Evolutionary conservation across 23 red algal species (phyloP).

Genomic region (Chondrus crispus): DNA sequence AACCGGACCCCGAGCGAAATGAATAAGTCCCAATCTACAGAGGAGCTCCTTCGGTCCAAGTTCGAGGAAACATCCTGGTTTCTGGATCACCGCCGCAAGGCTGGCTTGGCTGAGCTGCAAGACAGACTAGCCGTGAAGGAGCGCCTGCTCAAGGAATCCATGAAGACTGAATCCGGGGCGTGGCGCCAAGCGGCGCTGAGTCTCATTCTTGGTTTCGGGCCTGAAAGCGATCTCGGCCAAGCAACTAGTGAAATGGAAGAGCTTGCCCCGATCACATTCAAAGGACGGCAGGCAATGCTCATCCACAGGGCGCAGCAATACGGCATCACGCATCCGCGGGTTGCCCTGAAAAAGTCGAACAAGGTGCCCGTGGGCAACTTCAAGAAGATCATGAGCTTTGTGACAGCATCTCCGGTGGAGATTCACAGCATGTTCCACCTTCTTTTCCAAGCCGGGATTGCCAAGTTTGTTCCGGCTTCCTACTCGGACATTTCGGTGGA

Average conservation of each 20-base stretch:
- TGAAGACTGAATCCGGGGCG: slow-evolving; percentile 22
- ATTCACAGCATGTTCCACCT: slow-evolving; percentile 53
- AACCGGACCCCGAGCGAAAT: not conserved
- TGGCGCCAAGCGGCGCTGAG: slow-evolving; percentile 54
- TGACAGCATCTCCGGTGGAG: slow-evolving; percentile 23
- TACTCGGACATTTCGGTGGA: not conserved
- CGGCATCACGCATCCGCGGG: not conserved
- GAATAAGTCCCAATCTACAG: not conserved
- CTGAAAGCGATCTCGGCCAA: not conserved
- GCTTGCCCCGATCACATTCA: slow-evolving; percentile 15
- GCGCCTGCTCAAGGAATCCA: not conserved
- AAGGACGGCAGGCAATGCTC: not conserved
- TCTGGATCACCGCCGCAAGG: not conserved
- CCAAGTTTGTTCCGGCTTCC: not conserved
- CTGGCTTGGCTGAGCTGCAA: not conserved
- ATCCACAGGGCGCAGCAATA: slow-evolving; percentile 8
- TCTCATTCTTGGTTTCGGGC: slow-evolving; percentile 26
- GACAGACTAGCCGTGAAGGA: not conserved
- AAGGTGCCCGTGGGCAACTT: not conserved
- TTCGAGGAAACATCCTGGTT: slow-evolving; percentile 18
- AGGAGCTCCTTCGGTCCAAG: not conserved
- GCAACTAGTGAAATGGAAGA: not conserved
- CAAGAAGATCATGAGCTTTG: slow-evolving; percentile 10
- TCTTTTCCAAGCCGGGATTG: slow-evolving; percentile 37
- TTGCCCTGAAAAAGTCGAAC: not conserved